A percentile compares a stretch with the other conserved stretches of the same genome.
Conservation (phyloP, 805 yeast species). For the Ogataea glucozyma region DNA sequence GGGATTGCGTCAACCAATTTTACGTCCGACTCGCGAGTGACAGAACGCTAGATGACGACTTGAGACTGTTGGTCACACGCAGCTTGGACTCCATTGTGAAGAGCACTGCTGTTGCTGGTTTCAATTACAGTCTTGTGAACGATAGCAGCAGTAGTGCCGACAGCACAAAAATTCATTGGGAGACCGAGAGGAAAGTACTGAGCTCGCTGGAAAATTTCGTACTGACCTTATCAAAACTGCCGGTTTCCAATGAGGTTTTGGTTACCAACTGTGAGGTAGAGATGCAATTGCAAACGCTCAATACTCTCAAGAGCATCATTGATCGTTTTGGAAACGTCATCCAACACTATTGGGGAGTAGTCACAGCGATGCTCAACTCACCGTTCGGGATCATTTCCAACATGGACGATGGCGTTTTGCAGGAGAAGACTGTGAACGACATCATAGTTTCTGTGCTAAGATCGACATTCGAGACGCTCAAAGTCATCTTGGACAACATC, state of each 20-base stretch:
- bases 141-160: conserved; percentile 9
- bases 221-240: conserved; percentile 40
- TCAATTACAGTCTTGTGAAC: conserved; percentile 20
- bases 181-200: conserved; percentile 51
- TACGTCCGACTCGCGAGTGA: conserved; percentile 48
- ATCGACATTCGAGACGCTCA: conserved; percentile 79
- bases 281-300: conserved; percentile 59
- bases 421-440: conserved; percentile 41
- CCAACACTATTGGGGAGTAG: conserved; percentile 64
- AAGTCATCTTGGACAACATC: conserved; percentile 83
- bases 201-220: conserved; percentile 49
- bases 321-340: conserved; percentile 72
- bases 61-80: conserved; percentile 50
- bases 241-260: conserved; percentile 42
- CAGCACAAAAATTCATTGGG: conserved; percentile 14
- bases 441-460: conserved; percentile 55
- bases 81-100: conserved; percentile 54
- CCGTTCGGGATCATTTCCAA: conserved; percentile 51
- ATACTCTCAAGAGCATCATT: conserved; percentile 68
- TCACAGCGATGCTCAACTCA: conserved; percentile 60
- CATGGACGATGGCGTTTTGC: conserved; percentile 24
- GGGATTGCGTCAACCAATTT: conserved; percentile 50
- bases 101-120: conserved; percentile 43
- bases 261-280: conserved; percentile 64
- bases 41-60: conserved; percentile 42